phyloP scores from a whole-genome alignment of 495 filamentous ascomycete genomes.

The Geopyxis carbonaria region DNA sequence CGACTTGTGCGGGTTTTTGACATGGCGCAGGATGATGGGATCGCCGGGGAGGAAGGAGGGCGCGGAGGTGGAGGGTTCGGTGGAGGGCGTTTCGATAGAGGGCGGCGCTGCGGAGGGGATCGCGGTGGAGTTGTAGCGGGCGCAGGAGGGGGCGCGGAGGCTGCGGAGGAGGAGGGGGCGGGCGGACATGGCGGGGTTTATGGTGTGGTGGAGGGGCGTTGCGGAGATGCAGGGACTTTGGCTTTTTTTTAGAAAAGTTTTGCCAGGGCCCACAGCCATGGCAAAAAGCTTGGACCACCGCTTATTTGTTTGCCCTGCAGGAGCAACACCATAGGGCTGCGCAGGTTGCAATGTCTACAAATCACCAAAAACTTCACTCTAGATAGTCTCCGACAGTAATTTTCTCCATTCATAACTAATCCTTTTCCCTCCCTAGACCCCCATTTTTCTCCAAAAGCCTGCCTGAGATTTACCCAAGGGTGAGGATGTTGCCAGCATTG shows the following conservation, averaged over 20 bases:
- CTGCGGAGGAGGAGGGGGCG: neutral
- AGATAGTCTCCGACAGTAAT: too few species aligned
- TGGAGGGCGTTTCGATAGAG: neutral
- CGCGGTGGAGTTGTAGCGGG: neutral
- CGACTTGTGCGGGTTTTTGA: conserved; percentile 29
- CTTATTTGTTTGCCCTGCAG: too few species aligned
- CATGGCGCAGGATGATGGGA: conserved; percentile 33
- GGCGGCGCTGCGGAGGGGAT: neutral
- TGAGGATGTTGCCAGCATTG: conserved; percentile 38
- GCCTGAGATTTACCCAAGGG: conserved; percentile 23
- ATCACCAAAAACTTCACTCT: too few species aligned
- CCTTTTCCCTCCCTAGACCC: neutral
- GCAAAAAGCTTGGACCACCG: too few species aligned
- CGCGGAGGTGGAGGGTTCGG: neutral
- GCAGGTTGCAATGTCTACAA: too few species aligned
- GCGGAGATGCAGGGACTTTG: too few species aligned
- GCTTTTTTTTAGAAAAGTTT: too few species aligned
- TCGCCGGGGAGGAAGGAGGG: conserved; percentile 36
- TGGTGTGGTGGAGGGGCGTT: too few species aligned
- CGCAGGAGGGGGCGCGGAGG: neutral
- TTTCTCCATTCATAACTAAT: too few species aligned
- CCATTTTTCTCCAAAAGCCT: neutral
- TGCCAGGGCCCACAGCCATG: too few species aligned
- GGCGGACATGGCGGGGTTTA: neutral
- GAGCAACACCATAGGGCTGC: too few species aligned